Conservation (phyloP, 2,329 filamentous ascomycete genomes). For the Beauveria brongniartii region DNA sequence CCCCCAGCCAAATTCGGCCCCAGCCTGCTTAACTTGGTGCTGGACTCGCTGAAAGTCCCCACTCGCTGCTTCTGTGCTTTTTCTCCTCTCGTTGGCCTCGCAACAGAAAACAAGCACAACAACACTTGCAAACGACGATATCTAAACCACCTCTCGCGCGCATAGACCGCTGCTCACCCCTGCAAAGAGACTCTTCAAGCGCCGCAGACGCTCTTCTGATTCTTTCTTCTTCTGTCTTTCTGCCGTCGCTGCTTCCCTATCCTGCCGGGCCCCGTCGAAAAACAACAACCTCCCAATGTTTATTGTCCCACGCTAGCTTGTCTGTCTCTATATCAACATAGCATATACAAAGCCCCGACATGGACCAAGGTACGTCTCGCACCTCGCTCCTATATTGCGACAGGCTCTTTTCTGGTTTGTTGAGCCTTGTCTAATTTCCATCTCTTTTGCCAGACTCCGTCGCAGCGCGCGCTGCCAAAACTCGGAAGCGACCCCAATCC, state of each 20-base stretch:
- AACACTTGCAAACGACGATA: conserved; percentile 23
- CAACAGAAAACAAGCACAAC: conserved; percentile 37
- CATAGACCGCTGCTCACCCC: conserved; percentile 13
- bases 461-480: conserved; percentile 28
- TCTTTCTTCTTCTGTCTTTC: conserved; percentile 8
- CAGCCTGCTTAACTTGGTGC: not conserved
- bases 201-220: conserved; percentile 11
- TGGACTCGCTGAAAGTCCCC: not conserved
- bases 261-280: conserved; percentile 5
- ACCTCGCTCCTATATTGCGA: not conserved
- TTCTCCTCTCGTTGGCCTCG: conserved; percentile 34
- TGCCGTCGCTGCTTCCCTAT: not conserved
- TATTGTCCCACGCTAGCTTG: conserved; percentile 29
- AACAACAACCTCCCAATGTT: conserved; percentile 29
- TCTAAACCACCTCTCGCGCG: conserved; percentile 22
- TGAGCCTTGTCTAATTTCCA: not conserved
- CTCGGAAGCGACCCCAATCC: conserved; percentile 44
- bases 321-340: conserved; percentile 22
- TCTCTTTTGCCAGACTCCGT: conserved; percentile 21
- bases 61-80: conserved; percentile 18
- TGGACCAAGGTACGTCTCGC: conserved; percentile 29
- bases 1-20: not conserved
- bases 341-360: conserved; percentile 16
- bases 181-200: conserved; percentile 12
- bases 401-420: conserved; percentile 15